These are phyloP conservation scores for Tausonia pullulans DNA, from an alignment of 1,284 basidiomycete species.

Conservation along the genomic window DNA sequence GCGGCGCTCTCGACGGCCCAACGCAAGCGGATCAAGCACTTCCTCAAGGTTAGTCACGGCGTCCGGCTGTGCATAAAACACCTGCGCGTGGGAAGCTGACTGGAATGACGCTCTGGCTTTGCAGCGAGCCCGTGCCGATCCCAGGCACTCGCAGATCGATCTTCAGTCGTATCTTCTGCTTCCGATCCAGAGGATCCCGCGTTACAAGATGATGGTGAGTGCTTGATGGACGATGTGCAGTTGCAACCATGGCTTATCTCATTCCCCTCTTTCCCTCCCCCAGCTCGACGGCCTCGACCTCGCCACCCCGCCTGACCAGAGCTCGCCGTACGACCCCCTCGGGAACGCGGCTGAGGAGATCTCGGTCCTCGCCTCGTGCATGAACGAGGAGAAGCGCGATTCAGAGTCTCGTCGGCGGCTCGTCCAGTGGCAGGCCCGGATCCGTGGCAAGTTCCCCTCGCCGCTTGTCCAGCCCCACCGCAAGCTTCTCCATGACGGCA, in stretches of 20 bases:
- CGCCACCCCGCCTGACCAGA: conserved; percentile 67
- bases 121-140: conserved; percentile 61
- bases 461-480: conserved; percentile 96
- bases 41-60: conserved; percentile 47
- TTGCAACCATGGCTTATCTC: neutral
- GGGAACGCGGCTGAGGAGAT: conserved; percentile 77
- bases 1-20: conserved; percentile 52
- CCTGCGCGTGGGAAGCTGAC: neutral
- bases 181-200: conserved; percentile 90
- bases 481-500: conserved; percentile 79
- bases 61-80: neutral
- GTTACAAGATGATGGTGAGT: conserved; percentile 79
- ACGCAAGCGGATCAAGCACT: conserved; percentile 71
- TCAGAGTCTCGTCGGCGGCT: conserved; percentile 78
- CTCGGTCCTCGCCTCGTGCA: conserved; percentile 71
- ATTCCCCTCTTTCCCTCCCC: neutral
- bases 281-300: conserved; percentile 73
- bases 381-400: conserved; percentile 95
- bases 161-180: conserved; percentile 88
- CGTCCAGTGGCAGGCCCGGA: conserved; percentile 80
- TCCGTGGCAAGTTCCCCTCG: conserved; percentile 81
- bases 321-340: conserved; percentile 55
- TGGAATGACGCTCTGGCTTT: neutral
- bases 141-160: conserved; percentile 90
- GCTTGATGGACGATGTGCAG: neutral